phyloP scores from a whole-genome alignment of 768 basidiomycete genomes.

The Paxillus involutus region DNA sequence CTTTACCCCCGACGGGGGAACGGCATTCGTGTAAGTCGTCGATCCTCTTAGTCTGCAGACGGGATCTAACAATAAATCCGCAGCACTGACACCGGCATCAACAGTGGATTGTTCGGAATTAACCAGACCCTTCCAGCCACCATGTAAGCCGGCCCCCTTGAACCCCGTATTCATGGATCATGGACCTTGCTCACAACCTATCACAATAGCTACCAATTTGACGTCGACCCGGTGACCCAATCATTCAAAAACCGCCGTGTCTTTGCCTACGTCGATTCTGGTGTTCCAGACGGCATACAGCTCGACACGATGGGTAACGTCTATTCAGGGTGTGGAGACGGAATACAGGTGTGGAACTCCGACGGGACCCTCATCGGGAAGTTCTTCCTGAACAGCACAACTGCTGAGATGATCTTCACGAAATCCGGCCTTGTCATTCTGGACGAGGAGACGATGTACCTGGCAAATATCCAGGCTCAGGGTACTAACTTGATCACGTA shows the following conservation, averaged over 20 bases:
- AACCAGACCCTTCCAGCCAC: conserved; percentile 65
- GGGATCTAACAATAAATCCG: conserved; percentile 17
- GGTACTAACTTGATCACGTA: conserved; percentile 20
- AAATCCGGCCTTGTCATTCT: conserved; percentile 40
- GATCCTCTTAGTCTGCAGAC: conserved; percentile 1
- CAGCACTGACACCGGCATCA: conserved; percentile 31
- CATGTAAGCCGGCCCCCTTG: conserved; percentile 44
- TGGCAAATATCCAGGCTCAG: conserved; percentile 35
- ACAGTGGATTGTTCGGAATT: conserved; percentile 45
- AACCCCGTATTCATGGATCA: neutral
- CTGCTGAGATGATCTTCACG: conserved; percentile 42
- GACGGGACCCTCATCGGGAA: conserved; percentile 64
- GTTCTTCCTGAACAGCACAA: conserved; percentile 47
- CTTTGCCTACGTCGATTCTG: conserved; percentile 66
- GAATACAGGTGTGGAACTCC: conserved; percentile 59
- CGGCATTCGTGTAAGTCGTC: conserved; percentile 59
- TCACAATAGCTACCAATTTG: conserved; percentile 58
- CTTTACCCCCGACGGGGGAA: conserved; percentile 62
- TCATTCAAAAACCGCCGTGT: conserved; percentile 60
- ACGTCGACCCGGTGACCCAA: conserved; percentile 57
- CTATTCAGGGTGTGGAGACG: conserved; percentile 66
- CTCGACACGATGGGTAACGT: conserved; percentile 66
- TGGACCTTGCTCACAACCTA: neutral
- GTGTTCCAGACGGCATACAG: conserved; percentile 67
- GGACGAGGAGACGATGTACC: conserved; percentile 39